A percentile compares a stretch with the other conserved stretches of the same genome.
phyloP scores from a whole-genome alignment of 1,284 basidiomycete genomes.

The Stereum hirsutum region DNA sequence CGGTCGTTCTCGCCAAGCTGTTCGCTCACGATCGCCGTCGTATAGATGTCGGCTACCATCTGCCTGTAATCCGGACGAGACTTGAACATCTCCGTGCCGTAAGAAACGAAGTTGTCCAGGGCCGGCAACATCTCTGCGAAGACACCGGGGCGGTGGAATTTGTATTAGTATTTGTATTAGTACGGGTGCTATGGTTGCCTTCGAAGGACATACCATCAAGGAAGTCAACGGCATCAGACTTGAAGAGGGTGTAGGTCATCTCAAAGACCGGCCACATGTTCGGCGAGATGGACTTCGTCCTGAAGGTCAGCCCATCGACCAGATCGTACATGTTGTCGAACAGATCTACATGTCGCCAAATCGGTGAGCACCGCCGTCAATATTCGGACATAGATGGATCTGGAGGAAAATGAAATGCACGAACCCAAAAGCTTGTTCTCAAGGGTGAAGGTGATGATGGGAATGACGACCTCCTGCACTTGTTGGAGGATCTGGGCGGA shows the following conservation, averaged over 20 bases:
- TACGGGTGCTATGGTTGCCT: no score
- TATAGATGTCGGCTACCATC: constrained; percentile 82
- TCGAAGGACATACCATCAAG: constrained; percentile 56
- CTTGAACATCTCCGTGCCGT: constrained; percentile 72
- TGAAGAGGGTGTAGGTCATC: constrained; percentile 79
- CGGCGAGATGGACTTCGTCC: constrained; percentile 66
- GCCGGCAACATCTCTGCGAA: constrained; percentile 78
- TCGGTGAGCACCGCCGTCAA: background rate
- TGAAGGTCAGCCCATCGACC: constrained; percentile 82
- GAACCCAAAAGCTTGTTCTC: constrained; percentile 64
- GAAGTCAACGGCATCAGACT: constrained; percentile 78
- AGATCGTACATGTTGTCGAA: constrained; percentile 88
- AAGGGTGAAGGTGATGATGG: constrained; percentile 71
- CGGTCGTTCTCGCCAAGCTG: constrained; percentile 79
- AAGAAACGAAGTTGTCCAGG: constrained; percentile 86
- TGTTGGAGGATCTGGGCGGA: constrained; percentile 72
- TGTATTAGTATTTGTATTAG: background rate
- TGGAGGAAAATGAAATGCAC: constrained; percentile 12
- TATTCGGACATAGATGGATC: background rate
- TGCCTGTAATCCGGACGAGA: constrained; percentile 67
- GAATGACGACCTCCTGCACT: constrained; percentile 76
- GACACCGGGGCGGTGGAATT: background rate
- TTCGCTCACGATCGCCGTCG: constrained; percentile 61
- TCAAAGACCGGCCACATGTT: constrained; percentile 87
- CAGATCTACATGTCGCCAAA: constrained; percentile 50